Base-by-base conservation (phyloP, 192 early-diverging fungal genomes). In the Thamnidium elegans region DNA sequence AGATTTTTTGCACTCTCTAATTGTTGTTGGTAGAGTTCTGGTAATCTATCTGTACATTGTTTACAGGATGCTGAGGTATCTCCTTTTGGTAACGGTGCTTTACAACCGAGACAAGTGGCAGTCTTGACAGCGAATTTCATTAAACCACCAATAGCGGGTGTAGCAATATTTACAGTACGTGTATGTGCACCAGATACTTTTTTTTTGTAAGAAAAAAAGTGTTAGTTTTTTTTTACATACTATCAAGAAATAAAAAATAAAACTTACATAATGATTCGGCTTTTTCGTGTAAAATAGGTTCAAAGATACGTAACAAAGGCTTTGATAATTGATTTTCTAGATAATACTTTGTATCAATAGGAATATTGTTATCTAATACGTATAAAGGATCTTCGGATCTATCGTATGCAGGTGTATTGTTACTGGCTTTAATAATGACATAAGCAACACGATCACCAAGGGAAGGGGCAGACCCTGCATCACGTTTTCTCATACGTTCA, bases 321-420 rank as follows among this genome's bases (percentile, higher is more conserved):
- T 97, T 97, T 10, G 92, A 85, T 36, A 99, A 77, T 77, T 99
- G 97, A 64, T 99, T 93, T 59, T 98, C 95, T 21, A 99, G 81
- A 67, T 99, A 99, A 70, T 98, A 95, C 64, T 86, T 91, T 0
- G 93, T 94, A 71, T 99, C 97, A 56, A 99, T 97, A 1, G 97
- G 95, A 46, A 99, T 79, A 74, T 95, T 99, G 74, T 99, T 92
- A 51, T 99, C 96, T 44, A 99, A 85, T n/a, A 98, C 97, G 69
- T 89, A 97, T 47, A 99, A 89, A 20, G 97, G 97, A 70, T 99
- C 97, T 72, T 99, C 97, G 1, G 96, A 94, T 67, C 96, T 95
- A 62, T 99, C 96, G 67, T 98, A 98, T 7, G 95, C 92, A 39
- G 92, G 89, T 9, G 93, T 86, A 56, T 87, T 72, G 62, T 90